These are phyloP conservation scores for Gillenia trifoliata DNA, from an alignment of 306 rosid genomes.

Conservation along the genomic window DNA sequence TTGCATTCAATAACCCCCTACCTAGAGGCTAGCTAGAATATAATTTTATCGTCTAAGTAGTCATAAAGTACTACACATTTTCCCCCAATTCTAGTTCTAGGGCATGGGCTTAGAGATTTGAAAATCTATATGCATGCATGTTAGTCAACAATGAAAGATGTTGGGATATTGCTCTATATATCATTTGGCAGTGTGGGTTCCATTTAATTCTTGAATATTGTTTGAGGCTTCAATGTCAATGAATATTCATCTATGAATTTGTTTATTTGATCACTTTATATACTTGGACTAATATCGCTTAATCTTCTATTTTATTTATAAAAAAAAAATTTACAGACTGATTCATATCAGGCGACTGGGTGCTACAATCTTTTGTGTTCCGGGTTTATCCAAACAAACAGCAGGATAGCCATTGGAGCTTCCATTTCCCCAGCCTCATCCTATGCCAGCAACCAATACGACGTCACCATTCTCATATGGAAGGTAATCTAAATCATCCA, in stretches of 20 bases:
- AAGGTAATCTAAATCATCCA: conserved; percentile 40
- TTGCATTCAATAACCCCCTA: neutral
- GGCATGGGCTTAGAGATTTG: neutral
- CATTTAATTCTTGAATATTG: neutral
- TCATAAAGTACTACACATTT: neutral
- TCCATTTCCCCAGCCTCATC: conserved; percentile 90
- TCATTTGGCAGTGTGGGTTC: conserved; percentile 4
- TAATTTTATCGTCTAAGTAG: too few species aligned
- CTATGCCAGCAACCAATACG: conserved; percentile 49
- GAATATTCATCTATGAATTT: too few species aligned
- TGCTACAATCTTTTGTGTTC: conserved; percentile 94
- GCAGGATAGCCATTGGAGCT: conserved; percentile 86
- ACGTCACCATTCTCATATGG: conserved; percentile 83
- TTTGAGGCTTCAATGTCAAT: too few species aligned
- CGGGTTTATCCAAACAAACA: conserved; percentile 82
- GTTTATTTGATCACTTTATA: too few species aligned
- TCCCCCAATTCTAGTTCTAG: neutral
- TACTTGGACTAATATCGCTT: too few species aligned
- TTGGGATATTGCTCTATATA: neutral
- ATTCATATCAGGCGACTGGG: conserved; percentile 80
- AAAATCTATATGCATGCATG: neutral
- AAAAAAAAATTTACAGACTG: conserved; percentile 70
- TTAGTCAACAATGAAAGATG: conserved; percentile 1
- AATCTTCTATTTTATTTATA: neutral
- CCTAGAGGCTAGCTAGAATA: neutral